Base-by-base conservation (phyloP, 805 yeast genomes). In the Yamadazyma akitaensis region DNA sequence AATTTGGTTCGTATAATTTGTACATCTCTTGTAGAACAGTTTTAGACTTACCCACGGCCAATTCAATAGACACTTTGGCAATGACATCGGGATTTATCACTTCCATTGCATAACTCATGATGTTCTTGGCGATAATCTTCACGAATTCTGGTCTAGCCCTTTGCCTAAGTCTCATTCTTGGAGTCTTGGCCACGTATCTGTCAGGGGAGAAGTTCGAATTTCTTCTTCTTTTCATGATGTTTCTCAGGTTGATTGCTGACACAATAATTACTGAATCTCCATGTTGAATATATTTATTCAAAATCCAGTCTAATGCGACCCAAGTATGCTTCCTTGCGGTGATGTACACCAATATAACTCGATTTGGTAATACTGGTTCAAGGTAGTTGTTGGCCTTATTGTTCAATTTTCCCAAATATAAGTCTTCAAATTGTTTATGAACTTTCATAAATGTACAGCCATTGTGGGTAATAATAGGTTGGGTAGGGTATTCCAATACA, bases 281-380 rank as follows among this genome's bases (percentile, higher is more conserved):
- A 54, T 81, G 69, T 53, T 77, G 80, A 2, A 84, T 62, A 11
- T 84, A 64, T 36, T 72, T 66, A 40, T 70, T 71, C 44, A 85
- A 63, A 6, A 80, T 68, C 83, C 87, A 87, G 61, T 87, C 96
- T 24, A 87, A 62, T 1, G 89, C 82, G 10, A 85, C 88, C 96
- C 96, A 87, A 0, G 94, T 84, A 65, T 86, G 92, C 46, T 69
- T 73, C 49, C 92, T 68, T 2, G 89, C 95, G 53, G 82, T 73
- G 26, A 87, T 69, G 58, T 85, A 85, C 25, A 84, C 81, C 59
- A 86, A 58, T 5, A 85, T 69, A 1, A 76, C 75, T 55, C 90
- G 69, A 33, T 70, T 68, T 0, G 81, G 81, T 38, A 80, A 61
- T 0, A 74, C 70, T 0, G 79, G 76, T 13, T 52, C 53, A 18